Base-by-base conservation (phyloP, 2,329 filamentous ascomycete genomes). In the Diaporthe ampelina region DNA sequence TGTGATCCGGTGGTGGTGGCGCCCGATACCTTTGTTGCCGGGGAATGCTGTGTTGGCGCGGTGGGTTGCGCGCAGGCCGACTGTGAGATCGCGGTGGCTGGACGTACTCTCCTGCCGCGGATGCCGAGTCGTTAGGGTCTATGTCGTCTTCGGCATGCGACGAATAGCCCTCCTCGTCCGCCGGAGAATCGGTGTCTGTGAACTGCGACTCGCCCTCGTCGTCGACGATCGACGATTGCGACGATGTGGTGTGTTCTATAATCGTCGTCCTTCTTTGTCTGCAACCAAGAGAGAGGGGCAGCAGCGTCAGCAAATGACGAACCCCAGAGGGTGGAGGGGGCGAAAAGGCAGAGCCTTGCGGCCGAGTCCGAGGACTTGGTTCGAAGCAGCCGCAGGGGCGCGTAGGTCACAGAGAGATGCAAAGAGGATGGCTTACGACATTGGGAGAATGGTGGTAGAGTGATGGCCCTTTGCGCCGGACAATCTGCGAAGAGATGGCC, bases 121-220 rank as follows among this genome's bases (percentile, higher is more conserved):
- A 92, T 24, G 90, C 90, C 10, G 90, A 91, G 79, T 92, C 90
- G 45, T 86, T 88, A 19, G 90, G 90, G 3, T 89, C 87, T 76
- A 91, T 78, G 48, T 89, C 88, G 79, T 87, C 87, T 76, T 85
- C 82, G 45, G 45, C 45, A 21, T 85, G 81, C 59, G 79, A 81
- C 57, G 79, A 81, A 82, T 78, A 83, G 32, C 77, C 80, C 77
- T 83, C 81, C 72, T 85, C 83, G 68, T 79, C 79, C 75, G 76
- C 81, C n/a, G 80, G 81, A 75, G 82, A 80, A 5, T 80, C 80
- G 77, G 69, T 76, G 35, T 83, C 81, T 35, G 81, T 80, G 59
- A 79, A 79, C 48, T 84, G 84, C 19, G 82, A 83, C 21, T 84
- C 83, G 70, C 84, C 84, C 65, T 84, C 85, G 72, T 82, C 85